Evolutionary conservation across 192 early-diverging fungal species (phyloP), one percentile per base, ranked within the genome.

Genomic region (Rhizophagus prolifer): DNA sequence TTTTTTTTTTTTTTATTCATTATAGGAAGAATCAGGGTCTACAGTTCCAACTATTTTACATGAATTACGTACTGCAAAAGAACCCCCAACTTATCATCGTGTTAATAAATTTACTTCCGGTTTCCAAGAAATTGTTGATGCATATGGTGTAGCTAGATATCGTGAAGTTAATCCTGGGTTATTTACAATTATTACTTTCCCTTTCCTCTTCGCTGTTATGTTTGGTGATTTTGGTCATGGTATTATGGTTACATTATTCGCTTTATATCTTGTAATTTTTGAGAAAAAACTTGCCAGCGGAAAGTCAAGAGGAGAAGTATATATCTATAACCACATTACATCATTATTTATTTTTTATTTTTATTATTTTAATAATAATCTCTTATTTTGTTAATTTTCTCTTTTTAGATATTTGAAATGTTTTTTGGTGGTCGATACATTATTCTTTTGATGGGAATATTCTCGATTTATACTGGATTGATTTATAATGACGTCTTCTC

Each of bases 181-280:
- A 41, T 99, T 97, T 73, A 98, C 98, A 0, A 81, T 93, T 14
- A 97, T 98, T 58, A 96, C 95, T 0, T 99, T 99, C 87, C 98
- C 98, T n/a, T 99, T 99, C 82, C 83, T 99, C 71, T 99, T 99
- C 85, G 97, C 98, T 62, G 90, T 99, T 73, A 99, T 99, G 98
- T 99, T 99, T 88, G 98, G 98, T 74, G 98, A 99, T 84, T 89
- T 97, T 46, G 98, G 98, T 64, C 98, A 99, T 79, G 98, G 96
- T 31, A 80, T 95, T 46, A 75, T 99, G 59, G 88, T 99, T 85
- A 85, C 94, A 5, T 74, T 93, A n/a, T 79, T 83, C 74, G 95
- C 91, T 7, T 79, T 87, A 2, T 94, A 91, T 79, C 83, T 99
- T 79, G 89, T 92, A 66, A 47, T 85, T 44, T 91, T 94, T 76